Base-by-base conservation (phyloP, 2,329 filamentous ascomycete species). In the Exophiala aquamarina region DNA sequence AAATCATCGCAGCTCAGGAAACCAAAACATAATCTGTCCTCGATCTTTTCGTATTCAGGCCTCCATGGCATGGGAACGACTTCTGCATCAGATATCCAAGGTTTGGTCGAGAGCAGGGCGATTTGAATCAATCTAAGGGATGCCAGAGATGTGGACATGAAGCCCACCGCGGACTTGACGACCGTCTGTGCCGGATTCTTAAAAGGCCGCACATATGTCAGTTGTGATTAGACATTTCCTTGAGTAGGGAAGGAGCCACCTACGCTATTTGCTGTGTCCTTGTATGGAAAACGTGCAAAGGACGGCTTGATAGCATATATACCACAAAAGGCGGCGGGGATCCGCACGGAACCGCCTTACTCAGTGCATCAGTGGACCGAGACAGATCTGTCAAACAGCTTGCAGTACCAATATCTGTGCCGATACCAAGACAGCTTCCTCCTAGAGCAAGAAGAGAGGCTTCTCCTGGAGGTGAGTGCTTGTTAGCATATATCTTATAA, bases 1-100 rank as follows among this genome's bases (percentile, higher is more conserved):
- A 63, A 18, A 3, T 28, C 26, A 56, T 85, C 78, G 11, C 73
- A 66, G 47, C 63, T 70, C 26, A 82, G 59, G 0, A 84, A 62
- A 0, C 72, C 82, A 57, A 85, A 76, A 2, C 73, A 68, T 15
- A 85, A 67, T 4, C n/a, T 50, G 10, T 60, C 39, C 32, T 14
- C n/a, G n/a, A n/a, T n/a, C n/a, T n/a, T n/a, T 26, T 64, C 67
- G 19, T 66, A 33, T 3, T 77, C 70, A 15, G 73, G 64, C 2
- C 82, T 73, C 76, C 83, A 88, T 1, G 83, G 83, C 0, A 88
- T 68, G 14, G 84, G 80, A 34, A 81, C 65, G 0, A 83, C 81
- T 0, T 82, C 66, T 0, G 84, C 83, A 61, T 88, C 85, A 52
- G 78, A 67, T 2, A 79, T 64, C 85, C 85, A 89, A 0, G 85